These are phyloP conservation scores for Millerozyma miso DNA, from an alignment of 805 yeast genomes.

Conservation along the genomic window DNA sequence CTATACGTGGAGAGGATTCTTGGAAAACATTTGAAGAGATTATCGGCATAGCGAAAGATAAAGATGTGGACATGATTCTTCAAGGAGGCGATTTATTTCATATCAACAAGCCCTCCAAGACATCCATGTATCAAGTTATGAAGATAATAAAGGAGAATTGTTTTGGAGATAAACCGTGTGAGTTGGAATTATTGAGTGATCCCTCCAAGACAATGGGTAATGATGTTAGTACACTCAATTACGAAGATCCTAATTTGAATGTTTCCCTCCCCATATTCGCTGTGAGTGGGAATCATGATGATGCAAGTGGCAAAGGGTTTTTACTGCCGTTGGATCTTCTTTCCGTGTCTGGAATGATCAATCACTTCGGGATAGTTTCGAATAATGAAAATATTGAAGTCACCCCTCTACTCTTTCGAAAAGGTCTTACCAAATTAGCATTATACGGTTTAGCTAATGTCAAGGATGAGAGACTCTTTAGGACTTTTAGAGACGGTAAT, in stretches of 20 bases:
- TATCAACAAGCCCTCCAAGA: constrained; percentile 81
- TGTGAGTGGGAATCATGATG: constrained; percentile 95
- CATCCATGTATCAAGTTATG: constrained; percentile 80
- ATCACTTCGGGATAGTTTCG: constrained; percentile 81
- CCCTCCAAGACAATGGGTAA: constrained; percentile 59
- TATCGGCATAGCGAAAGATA: constrained; percentile 60
- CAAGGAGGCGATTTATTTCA: constrained; percentile 96
- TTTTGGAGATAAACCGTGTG: constrained; percentile 84
- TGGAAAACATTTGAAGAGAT: constrained; percentile 87
- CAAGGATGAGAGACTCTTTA: constrained; percentile 80
- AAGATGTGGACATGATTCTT: constrained; percentile 80
- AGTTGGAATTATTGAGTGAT: constrained; percentile 76
- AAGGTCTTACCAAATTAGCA: constrained; percentile 79
- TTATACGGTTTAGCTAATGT: constrained; percentile 86
- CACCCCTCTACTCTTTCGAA: constrained; percentile 73
- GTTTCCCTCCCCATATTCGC: constrained; percentile 88
- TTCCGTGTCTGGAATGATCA: constrained; percentile 75
- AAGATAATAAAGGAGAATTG: constrained; percentile 65
- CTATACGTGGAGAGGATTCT: constrained; percentile 84
- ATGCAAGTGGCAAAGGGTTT: constrained; percentile 82
- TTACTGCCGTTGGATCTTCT: constrained; percentile 84
- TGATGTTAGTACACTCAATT: constrained; percentile 70
- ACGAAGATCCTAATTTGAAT: constrained; percentile 86
- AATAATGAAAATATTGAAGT: constrained; percentile 73
- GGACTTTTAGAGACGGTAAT: constrained; percentile 75